Evolutionary conservation across 805 yeast species (phyloP), one percentile per base, ranked within the genome.

Genomic region (Ogataea ganodermae): DNA sequence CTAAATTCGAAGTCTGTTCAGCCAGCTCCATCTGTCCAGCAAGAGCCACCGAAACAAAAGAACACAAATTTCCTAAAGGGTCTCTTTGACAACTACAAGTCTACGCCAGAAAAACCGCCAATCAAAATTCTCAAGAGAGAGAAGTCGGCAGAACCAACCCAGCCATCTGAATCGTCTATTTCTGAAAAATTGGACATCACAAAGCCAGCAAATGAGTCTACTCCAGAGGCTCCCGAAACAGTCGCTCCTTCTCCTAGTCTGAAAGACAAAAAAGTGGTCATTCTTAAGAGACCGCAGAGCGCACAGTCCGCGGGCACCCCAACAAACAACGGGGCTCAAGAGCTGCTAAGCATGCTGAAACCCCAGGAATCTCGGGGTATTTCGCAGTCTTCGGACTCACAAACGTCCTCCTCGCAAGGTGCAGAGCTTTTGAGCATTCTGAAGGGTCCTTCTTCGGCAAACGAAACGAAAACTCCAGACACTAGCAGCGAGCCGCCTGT

Each of bases 1-100:
- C 46, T 63, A 32, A 63, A 58, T 14, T 51, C 59, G 9, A 53
- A 53, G 28, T 50, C 53, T n/a, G 46, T 36, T 27, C 23, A 18
- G 21, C 21, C 42, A 20, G 35, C 37, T 18, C 9, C 48, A n/a
- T 12, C 20, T 3, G 18, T 24, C n/a, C n/a, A n/a, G 18, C 30
- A 18, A 1, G 35, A 35, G 28, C 32, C 28, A 32, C 22, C 28
- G 17, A 44, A 50, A 17, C n/a, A 33, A 14, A 42, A 53, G 18
- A 49, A 51, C 14, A 46, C 49, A 4, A 49, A 42, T 12, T 59
- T 59, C 42, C 48, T 60, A 32, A 43, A 39, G 26, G 55, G 55
- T 3, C 40, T 59, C 9, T 59, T 60, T 35, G 54, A 51, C 28
- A 48, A 43, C 22, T 51, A 53, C 43, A 45, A 42, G 17, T 23